A percentile compares a stretch with the other conserved stretches of the same genome.
Evolutionary conservation across 305 asterid genomes (phyloP).

Genomic region (Stenogyne calaminthoides): DNA sequence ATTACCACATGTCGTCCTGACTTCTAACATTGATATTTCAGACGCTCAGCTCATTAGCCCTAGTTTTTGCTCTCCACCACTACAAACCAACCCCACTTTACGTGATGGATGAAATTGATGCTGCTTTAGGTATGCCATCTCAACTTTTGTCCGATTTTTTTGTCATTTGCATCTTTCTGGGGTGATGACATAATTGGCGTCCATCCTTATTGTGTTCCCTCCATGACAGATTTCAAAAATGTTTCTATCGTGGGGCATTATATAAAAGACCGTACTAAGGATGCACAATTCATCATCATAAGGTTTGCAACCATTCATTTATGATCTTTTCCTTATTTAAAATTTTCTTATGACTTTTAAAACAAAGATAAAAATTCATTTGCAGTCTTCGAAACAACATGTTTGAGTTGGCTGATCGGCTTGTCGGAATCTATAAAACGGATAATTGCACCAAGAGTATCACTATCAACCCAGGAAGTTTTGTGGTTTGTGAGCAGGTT

Average conservation of each 20-base stretch:
- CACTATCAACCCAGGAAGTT: constrained; percentile 91
- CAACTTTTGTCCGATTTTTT: neutral
- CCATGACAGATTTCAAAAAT: constrained; percentile 76
- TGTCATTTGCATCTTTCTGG: constrained; percentile 9
- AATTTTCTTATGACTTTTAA: neutral
- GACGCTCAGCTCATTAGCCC: constrained; percentile 95
- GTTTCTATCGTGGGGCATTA: constrained; percentile 97
- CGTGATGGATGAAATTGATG: constrained; percentile 96
- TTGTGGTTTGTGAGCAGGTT: constrained; percentile 70
- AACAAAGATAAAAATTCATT: neutral
- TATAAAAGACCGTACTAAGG: constrained; percentile 97
- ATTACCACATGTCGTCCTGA: neutral
- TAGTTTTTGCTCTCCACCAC: constrained; percentile 97
- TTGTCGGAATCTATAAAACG: constrained; percentile 90
- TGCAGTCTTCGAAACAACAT: constrained; percentile 92
- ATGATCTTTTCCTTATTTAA: neutral
- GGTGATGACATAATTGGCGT: neutral
- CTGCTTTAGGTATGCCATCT: constrained; percentile 70
- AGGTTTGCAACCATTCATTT: constrained; percentile 46
- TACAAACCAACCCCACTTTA: constrained; percentile 98
- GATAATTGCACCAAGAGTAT: constrained; percentile 97
- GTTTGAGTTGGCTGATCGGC: constrained; percentile 95
- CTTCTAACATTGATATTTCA: constrained; percentile 35
- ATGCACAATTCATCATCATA: constrained; percentile 93
- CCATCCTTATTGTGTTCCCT: neutral